These are phyloP conservation scores for Quillaja saponaria DNA, from an alignment of 306 rosid genomes.

Conservation along the genomic window DNA sequence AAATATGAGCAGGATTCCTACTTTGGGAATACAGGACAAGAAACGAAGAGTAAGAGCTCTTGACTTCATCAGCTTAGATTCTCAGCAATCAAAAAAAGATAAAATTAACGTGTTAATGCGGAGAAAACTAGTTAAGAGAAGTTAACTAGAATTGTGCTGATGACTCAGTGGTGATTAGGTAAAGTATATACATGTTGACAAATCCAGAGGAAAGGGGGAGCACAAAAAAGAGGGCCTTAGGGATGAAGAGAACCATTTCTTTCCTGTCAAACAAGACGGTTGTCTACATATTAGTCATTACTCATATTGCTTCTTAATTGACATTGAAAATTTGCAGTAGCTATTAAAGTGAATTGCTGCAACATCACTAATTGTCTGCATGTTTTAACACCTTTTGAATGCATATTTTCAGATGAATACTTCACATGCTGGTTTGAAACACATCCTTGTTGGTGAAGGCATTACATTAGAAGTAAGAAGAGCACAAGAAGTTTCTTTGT, in stretches of 20 bases:
- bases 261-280: too few species aligned
- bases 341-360: not conserved
- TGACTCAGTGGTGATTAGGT: not conserved
- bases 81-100: not conserved
- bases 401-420: slow-evolving; percentile 59
- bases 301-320: too few species aligned
- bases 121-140: not conserved
- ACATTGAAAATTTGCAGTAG: not conserved
- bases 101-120: not conserved
- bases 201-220: too few species aligned
- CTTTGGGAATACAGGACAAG: too few species aligned
- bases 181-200: not conserved
- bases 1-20: too few species aligned
- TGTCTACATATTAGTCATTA: too few species aligned
- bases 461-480: slow-evolving; percentile 70
- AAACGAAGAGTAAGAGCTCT: too few species aligned
- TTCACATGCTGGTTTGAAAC: slow-evolving; percentile 62
- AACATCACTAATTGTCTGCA: slow-evolving; percentile 18
- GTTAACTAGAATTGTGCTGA: not conserved
- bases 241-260: not conserved
- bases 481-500: slow-evolving; percentile 68
- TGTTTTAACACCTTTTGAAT: slow-evolving; percentile 21
- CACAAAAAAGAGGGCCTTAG: too few species aligned
- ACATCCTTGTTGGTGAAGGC: slow-evolving; percentile 80
- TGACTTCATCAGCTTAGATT: too few species aligned